Evolutionary conservation across 257 asterid species (phyloP), one percentile per base, ranked within the genome.

Genomic region (Striga asiatica): DNA sequence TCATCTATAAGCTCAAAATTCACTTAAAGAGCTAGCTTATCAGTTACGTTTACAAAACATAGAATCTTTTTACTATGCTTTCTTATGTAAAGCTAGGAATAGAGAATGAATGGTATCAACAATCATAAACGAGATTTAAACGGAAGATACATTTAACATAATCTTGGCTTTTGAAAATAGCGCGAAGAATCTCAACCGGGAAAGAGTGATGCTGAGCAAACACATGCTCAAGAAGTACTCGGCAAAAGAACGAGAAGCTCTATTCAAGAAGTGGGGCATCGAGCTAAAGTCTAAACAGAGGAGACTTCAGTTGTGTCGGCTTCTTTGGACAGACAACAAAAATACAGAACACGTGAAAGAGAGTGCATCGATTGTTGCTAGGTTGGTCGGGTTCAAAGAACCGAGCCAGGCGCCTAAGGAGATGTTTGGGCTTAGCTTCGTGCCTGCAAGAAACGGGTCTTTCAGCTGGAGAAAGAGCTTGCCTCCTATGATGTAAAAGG

Each of bases 391-490:
- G 23, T 65, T 88, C 23, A 74, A 56, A 49, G 84, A 74, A 23
- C 72, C 75, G 21, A 78, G 74, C 16, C 68, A 61, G 32, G 82
- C 81, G n/a, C 83, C 87, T 8, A 82, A 81, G 39, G 92, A 80
- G 66, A 82, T 82, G 80, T 83, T 87, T 42, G 96, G 96, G 46
- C 95, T 91, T 35, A 91, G 73, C 81, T 76, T 87, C 71, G 62
- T 78, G 6, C 79, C 71, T 3, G 39, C 63, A 25, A 80, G 50
- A 28, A 16, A 64, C 47, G 73, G 65, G 62, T 51, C 83, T 23
- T 77, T 58, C 70, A 68, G 77, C 75, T 83, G 95, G 94, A 80
- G 62, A 66, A 60, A 68, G 64, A 74, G 79, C 57, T 46, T 68
- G 72, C 76, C 76, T 65, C 63, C 71, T 67, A 64, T 76, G 64